A percentile compares a stretch with the other conserved stretches of the same genome.
Evolutionary conservation across 2,329 filamentous ascomycete species (phyloP).

Genomic region (Aspergillus hiratsukae): DNA sequence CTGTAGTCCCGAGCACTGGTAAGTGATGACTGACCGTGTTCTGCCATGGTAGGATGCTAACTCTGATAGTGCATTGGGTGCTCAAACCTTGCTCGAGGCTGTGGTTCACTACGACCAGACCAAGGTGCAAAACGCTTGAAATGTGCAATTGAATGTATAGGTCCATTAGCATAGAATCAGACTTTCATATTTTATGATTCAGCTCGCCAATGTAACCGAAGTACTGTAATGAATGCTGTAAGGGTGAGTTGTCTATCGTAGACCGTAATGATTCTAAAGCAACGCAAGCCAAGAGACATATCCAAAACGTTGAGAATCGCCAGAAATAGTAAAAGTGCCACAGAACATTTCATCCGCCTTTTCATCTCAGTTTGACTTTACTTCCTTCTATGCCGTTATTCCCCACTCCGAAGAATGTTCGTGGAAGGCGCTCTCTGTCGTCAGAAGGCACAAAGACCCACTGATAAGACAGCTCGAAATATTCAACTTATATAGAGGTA

Average conservation of each 20-base stretch:
- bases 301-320: background rate
- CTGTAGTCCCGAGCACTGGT: constrained; percentile 45
- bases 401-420: constrained; percentile 8
- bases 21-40: background rate
- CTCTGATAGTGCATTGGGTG: constrained; percentile 21
- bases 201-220: background rate
- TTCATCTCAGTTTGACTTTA: background rate
- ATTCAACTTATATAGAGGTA: background rate
- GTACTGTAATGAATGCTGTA: background rate
- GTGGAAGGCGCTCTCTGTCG: constrained; percentile 12
- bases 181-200: background rate
- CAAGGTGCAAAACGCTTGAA: background rate
- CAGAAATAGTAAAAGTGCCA: background rate
- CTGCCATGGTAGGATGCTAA: background rate
- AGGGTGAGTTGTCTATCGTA: background rate
- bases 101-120: constrained; percentile 34
- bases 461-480: background rate
- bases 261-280: background rate
- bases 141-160: background rate
- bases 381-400: background rate
- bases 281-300: background rate
- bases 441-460: background rate
- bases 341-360: too few species aligned
- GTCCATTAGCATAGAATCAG: background rate
- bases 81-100: constrained; percentile 48